Base-by-base conservation (phyloP, 2,329 filamentous ascomycete genomes). In the Pseudopyricularia cyperi region DNA sequence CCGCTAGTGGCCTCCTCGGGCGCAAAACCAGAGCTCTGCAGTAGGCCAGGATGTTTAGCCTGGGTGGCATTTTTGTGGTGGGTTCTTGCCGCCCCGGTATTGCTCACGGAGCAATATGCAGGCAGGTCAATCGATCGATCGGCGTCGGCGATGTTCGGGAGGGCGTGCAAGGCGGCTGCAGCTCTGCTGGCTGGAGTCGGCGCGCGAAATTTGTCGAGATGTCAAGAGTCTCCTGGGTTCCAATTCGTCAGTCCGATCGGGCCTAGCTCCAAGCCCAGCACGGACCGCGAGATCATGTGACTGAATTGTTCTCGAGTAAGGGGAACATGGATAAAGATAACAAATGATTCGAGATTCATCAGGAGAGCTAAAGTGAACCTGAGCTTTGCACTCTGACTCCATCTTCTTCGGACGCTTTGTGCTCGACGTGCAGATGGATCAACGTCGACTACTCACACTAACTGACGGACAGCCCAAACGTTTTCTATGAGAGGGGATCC, bases 1-100 rank as follows among this genome's bases (percentile, higher is more conserved):
- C 28, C 5, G 57, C 24, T 47, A 57, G 53, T 54, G 62, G 60
- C 46, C 68, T 63, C 57, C 65, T 61, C 37, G 68, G 57, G 52
- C 69, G 66, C 47, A 71, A 56, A 35, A 67, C 64, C 48, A 75
- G 63, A 44, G 67, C 63, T 54, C 70, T 66, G 61, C 68, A 66
- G 51, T 65, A 66, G 58, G 65, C 61, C 57, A 73, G 70, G 39
- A 80, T 57, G 55, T 72, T 74, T 58, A 78, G 65, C 65, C 76
- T 70, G 53, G 78, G 72, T 58, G 77, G 71, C 79, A 83, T 82
- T 11, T 53, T 55, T 64, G 46, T 50, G 49, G 53, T 48, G 14
- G 48, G 50, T 4, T 4, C 9, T 30, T 30, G 28, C 4, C 28
- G 4, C n/a, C 28, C 28, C 28, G 39, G 39, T 44, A 44, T 44